Evolutionary conservation across 768 basidiomycete genomes (phyloP).

Genomic region (Auricularia cornea): DNA sequence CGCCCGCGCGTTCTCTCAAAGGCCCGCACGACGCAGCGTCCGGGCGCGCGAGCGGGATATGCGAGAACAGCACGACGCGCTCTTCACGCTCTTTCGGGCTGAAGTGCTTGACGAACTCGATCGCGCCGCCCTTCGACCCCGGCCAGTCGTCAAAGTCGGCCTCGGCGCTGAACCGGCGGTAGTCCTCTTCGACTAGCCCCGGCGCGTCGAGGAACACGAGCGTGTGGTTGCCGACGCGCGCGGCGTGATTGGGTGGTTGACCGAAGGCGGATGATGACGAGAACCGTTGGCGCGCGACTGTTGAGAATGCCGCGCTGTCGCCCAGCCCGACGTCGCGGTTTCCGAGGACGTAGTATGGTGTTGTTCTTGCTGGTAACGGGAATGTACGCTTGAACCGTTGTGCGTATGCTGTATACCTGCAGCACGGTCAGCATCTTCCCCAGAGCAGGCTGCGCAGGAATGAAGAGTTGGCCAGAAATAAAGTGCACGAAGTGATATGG

Average conservation of each 20-base stretch:
- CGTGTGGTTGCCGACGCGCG: conserved; percentile 59
- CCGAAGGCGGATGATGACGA: conserved; percentile 66
- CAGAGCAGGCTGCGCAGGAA: background rate
- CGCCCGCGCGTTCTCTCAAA: conserved; percentile 56
- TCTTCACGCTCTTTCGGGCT: conserved; percentile 15
- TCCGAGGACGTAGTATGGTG: conserved; percentile 67
- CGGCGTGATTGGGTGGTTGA: conserved; percentile 44
- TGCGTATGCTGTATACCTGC: conserved; percentile 68
- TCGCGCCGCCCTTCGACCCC: conserved; percentile 25
- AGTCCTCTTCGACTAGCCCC: conserved; percentile 66
- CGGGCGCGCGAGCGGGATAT: conserved; percentile 81
- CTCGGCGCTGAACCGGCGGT: conserved; percentile 35
- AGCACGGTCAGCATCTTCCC: background rate
- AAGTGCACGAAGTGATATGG: no score
- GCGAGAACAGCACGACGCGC: conserved; percentile 47
- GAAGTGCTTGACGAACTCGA: conserved; percentile 26
- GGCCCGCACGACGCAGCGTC: conserved; percentile 66
- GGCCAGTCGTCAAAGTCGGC: conserved; percentile 45
- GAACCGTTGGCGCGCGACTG: conserved; percentile 49
- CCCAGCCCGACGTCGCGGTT: conserved; percentile 82
- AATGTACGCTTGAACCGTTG: conserved; percentile 67
- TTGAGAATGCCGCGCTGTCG: conserved; percentile 36
- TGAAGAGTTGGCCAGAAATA: no score
- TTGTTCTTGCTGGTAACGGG: conserved; percentile 38
- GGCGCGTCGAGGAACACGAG: conserved; percentile 68